Evolutionary conservation across 495 filamentous ascomycete genomes (phyloP).

Genomic region (Neurospora sp.): DNA sequence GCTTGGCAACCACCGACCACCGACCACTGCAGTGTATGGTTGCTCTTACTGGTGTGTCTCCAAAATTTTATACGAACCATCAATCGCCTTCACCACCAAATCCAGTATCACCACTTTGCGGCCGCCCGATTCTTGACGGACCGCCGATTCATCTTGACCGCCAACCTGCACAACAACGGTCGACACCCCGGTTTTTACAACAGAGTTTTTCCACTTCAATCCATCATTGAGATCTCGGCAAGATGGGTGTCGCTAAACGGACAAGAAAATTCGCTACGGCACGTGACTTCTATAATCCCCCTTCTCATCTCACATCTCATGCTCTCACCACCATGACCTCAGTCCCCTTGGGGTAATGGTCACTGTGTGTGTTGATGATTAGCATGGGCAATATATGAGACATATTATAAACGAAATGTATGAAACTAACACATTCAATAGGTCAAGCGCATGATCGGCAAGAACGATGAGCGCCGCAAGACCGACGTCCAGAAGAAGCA

Average conservation of each 20-base stretch:
- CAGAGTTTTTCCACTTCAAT: background rate
- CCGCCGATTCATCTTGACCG: background rate
- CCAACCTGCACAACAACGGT: background rate
- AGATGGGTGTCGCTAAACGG: constrained; percentile 24
- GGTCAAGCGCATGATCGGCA: constrained; percentile 55
- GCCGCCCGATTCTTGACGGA: background rate
- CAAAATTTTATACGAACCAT: background rate
- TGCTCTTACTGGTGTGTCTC: background rate
- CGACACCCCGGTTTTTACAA: background rate
- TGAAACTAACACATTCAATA: constrained; percentile 16
- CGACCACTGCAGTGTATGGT: background rate
- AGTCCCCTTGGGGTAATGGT: background rate
- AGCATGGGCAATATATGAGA: background rate
- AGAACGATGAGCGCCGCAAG: constrained; percentile 52
- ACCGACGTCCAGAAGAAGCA: constrained; percentile 47
- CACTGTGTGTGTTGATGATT: background rate
- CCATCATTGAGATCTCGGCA: background rate
- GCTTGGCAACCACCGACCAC: background rate
- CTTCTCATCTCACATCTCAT: background rate
- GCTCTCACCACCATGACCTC: background rate
- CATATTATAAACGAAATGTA: background rate
- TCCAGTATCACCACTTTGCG: background rate
- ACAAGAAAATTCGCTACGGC: constrained; percentile 24
- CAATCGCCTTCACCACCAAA: background rate
- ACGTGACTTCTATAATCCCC: constrained; percentile 9